Percentiles rank a stretch among this genome's conserved stretches.
Conservation (phyloP, 2,329 filamentous ascomycete genomes). For the Claviceps cyperi region DNA sequence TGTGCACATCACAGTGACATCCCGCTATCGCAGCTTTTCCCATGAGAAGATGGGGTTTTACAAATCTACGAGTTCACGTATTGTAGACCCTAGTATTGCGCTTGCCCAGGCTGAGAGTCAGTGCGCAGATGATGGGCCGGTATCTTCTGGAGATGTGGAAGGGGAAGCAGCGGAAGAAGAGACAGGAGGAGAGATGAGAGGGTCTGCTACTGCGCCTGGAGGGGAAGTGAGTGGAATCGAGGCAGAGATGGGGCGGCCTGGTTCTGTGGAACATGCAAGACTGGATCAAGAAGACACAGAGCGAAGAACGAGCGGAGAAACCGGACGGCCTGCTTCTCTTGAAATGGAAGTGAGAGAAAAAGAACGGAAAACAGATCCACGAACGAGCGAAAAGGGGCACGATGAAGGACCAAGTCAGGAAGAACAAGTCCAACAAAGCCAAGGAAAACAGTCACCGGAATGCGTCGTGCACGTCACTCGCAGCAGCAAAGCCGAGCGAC, state of each 20-base stretch:
- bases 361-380: not conserved
- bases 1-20: constrained; percentile 14
- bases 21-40: constrained; percentile 15
- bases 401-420: not conserved
- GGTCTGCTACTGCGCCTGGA: too few species aligned
- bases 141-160: not conserved
- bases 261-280: too few species aligned
- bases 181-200: too few species aligned
- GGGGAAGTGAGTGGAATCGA: too few species aligned
- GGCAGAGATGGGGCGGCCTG: too few species aligned
- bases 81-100: constrained; percentile 16
- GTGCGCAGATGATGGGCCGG: not conserved
- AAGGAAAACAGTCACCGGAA: not conserved
- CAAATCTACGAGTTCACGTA: constrained; percentile 10
- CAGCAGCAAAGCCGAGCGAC: constrained; percentile 11
- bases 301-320: too few species aligned
- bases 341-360: not conserved
- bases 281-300: too few species aligned
- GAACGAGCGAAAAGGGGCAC: too few species aligned
- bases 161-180: too few species aligned
- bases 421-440: not conserved
- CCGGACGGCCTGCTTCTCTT: not conserved
- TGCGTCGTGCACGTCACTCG: constrained; percentile 13
- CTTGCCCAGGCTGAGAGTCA: constrained; percentile 10
- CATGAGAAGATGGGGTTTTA: constrained; percentile 12